Percentiles rank a stretch among this genome's conserved stretches.
Conservation (phyloP, 495 filamentous ascomycete species). For the Podospora anserina region DNA sequence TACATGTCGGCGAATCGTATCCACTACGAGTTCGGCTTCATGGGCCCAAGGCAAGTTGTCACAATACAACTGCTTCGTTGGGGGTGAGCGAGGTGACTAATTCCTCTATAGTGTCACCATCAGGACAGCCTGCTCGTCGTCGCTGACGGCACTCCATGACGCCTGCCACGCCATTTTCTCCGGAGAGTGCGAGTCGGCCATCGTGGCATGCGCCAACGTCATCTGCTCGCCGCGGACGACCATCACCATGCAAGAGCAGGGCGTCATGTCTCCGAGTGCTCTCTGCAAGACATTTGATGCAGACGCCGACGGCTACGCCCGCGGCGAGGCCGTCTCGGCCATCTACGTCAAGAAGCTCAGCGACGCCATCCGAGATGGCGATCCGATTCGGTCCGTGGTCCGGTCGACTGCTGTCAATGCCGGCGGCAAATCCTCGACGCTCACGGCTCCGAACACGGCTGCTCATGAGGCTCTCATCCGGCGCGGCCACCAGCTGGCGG, state of each 20-base stretch:
- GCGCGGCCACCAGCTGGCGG: not conserved
- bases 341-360: constrained; percentile 48
- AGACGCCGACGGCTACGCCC: constrained; percentile 38
- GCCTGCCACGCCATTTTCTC: constrained; percentile 20
- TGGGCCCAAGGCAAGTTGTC: not conserved
- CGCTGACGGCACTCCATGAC: not conserved
- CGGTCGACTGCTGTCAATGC: constrained; percentile 21
- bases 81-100: too few relatives aligned
- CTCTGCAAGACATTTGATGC: constrained; percentile 41
- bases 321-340: constrained; percentile 35
- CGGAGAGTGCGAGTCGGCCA: constrained; percentile 40
- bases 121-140: not conserved
- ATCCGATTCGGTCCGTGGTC: constrained; percentile 54
- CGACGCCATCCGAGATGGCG: constrained; percentile 47
- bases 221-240: constrained; percentile 39
- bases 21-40: not conserved
- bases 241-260: constrained; percentile 30
- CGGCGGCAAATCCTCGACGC: not conserved
- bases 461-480: not conserved
- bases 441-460: not conserved
- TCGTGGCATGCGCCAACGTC: constrained; percentile 44
- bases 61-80: too few relatives aligned
- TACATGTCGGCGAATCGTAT: not conserved
- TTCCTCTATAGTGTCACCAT: not conserved
- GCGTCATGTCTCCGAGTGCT: constrained; percentile 16